Evolutionary conservation across 2,329 filamentous ascomycete species (phyloP), one percentile per base, ranked within the genome.

Genomic region (Metarhizium sp.): DNA sequence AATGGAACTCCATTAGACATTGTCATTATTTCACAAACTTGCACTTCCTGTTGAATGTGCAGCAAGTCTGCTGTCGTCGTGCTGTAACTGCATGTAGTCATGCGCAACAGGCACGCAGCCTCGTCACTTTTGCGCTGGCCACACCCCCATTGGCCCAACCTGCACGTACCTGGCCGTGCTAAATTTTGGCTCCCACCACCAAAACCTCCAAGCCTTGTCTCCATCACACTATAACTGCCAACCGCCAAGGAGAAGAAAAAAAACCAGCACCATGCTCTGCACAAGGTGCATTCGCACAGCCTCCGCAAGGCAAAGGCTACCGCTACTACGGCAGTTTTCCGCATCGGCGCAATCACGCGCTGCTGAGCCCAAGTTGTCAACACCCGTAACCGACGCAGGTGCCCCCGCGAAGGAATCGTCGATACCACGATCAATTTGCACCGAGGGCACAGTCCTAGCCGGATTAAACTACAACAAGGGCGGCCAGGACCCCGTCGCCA

Each of bases 381-480:
- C 66, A 36, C 71, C 66, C 45, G 62, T 63, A 52, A 65, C 64
- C 54, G 63, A 65, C 40, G 59, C 63, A 13, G 68, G 69, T 53
- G 66, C 72, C 36, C 57, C 62, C 20, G 58, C 62, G n/a, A 64
- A 65, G 60, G 62, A 60, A 45, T 61, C 69, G 30, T 56, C 68
- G 53, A 63, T 66, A 46, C 40, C 64, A 59, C 61, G 67, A 57
- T 83, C 80, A 7, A 78, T 77, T 32, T 85, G 87, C 62, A 74
- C 78, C 2, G 82, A 84, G 5, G 90, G 90, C 38, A 90, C 86
- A 14, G 72, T 84, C 14, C 75, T 95, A 46, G 83, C 77, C 55
- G 89, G 89, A 1, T 74, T 95, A 55, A 92, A 90, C 70, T 92
- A 87, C 71, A 71, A 85, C 65, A 94, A 94, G 75, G 82, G 81